These are phyloP conservation scores for Pseudogymnoascus sp. DNA, from an alignment of 2,329 filamentous ascomycete species.

Conservation along the genomic window DNA sequence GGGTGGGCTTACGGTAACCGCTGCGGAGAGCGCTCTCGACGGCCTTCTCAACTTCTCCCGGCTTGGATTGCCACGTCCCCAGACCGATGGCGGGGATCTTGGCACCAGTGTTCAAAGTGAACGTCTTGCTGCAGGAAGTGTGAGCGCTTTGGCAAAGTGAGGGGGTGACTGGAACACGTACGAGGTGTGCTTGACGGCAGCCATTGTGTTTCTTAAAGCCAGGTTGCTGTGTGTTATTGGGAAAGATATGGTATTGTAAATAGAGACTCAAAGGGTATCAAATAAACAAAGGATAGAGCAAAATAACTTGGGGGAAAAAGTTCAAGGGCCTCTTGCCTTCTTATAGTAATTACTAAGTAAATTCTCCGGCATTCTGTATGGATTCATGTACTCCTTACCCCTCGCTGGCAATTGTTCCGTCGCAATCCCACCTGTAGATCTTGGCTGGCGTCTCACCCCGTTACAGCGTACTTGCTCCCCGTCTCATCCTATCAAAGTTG, in stretches of 20 bases:
- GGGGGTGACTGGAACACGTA: conserved; percentile 13
- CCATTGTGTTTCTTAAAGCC: not conserved
- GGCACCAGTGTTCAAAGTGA: conserved; percentile 65
- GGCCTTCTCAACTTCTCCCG: conserved; percentile 57
- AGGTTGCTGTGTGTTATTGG: not conserved
- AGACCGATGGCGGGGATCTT: conserved; percentile 71
- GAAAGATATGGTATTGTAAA: not conserved
- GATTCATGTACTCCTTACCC: not conserved
- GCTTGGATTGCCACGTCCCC: conserved; percentile 70
- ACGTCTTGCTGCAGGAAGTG: conserved; percentile 38
- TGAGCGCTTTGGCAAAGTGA: conserved; percentile 18
- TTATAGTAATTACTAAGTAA: not conserved
- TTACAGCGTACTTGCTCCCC: not conserved
- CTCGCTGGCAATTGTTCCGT: conserved; percentile 4
- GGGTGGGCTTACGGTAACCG: conserved; percentile 72
- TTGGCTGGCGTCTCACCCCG: not conserved
- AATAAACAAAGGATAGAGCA: not conserved
- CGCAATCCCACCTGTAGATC: not conserved
- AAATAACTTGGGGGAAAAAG: not conserved
- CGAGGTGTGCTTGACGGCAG: conserved; percentile 13
- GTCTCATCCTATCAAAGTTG: not conserved
- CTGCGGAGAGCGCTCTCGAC: conserved; percentile 59
- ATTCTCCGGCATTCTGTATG: not conserved
- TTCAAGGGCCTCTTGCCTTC: not conserved
- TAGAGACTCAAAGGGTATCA: conserved; percentile 1